Base-by-base conservation (phyloP, 306 rosid species). In the Purshia tridentata region DNA sequence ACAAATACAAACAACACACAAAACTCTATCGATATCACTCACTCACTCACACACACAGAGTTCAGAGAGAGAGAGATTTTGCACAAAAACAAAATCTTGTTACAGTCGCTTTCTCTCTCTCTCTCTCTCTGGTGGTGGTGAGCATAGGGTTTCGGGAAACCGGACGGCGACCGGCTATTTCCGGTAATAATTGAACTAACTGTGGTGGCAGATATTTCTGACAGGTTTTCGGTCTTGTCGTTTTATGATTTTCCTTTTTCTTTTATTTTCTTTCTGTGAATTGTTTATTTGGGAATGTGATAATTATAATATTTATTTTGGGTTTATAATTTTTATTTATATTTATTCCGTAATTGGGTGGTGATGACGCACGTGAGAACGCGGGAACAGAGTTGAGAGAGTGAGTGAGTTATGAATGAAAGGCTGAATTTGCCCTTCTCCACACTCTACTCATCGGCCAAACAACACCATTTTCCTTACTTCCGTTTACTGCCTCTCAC, bases 331-430 rank as follows among this genome's bases (percentile, higher is more conserved):
- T 52, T 12, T 3, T 48, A 29, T 62, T 63, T 19, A 48, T 37
- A 16, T 47, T 20, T 41, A 40, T 54, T 55, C 57, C 35, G 76
- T 35, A 37, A 37, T 49, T 35, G 67, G 57, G 74, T 19, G 53
- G 55, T 46, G 88, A 87, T 84, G 92, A 84, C 86, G 95, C 90
- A 89, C 90, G 95, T 89, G 88, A 79, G 90, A 78, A 81, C 77
- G 80, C 81, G 74, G 81, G 75, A 77, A 74, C 82, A 79, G 77
- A 35, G 48, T 41, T 39, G 4, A 35, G 22, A 13, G 69, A 10
- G 42, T 66, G 29, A 16, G 47, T 40, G 44, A 18, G 72, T 35
- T 67, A 76, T 62, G 87, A 86, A 78, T 78, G 89, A 84, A 81
- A 87, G 84, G 62, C 84, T 58, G 81, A 72, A 74, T 85, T 82